Base-by-base conservation (phyloP, 306 rosid genomes). In the Cajanus cajan region DNA sequence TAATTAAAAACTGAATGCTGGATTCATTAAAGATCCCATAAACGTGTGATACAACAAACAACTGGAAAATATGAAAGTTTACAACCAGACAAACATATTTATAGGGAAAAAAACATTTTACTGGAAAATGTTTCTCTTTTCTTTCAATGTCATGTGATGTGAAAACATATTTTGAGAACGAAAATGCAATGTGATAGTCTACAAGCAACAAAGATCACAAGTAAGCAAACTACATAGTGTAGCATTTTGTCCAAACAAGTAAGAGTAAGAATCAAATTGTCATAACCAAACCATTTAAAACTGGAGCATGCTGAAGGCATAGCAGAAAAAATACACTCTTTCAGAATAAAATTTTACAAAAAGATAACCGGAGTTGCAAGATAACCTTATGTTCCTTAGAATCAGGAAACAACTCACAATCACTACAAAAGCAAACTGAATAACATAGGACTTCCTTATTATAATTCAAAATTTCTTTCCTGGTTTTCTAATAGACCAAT, bases 21-120 rank as follows among this genome's bases (percentile, higher is more conserved):
- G 31, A 71, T 71, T 50, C 63, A 76, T 18, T 43, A 18, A 34
- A 44, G 62, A 25, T 78, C 51, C 44, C 9, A 25, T 50, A 73
- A 67, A 43, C 34, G 77, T 51, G 76, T 22, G 7, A 59, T 59
- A n/a, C 28, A n/a, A 41, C 5, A 36, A 78, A 66, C 51, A 45
- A 73, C 7, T 37, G 63, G 8, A 79, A 83, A 68, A 45, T 64
- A 45, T 36, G 71, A 58, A 55, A 66, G 40, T 47, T 44, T 21
- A 66, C 58, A 58, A 66, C 40, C 65, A 22, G 36, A 41, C 7
- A 45, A 21, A 54, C n/a, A 54, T 36, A 24, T 64, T 48, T 24
- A 9, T 45, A 43, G 52, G 25, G 6, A 19, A 36, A 44, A 33
- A 0, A 14, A 63, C 18, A n/a, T 39, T 66, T 5, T 66, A 19